phyloP scores from a whole-genome alignment of 176 grass and related monocot genomes.

The Ensete glaucum region DNA sequence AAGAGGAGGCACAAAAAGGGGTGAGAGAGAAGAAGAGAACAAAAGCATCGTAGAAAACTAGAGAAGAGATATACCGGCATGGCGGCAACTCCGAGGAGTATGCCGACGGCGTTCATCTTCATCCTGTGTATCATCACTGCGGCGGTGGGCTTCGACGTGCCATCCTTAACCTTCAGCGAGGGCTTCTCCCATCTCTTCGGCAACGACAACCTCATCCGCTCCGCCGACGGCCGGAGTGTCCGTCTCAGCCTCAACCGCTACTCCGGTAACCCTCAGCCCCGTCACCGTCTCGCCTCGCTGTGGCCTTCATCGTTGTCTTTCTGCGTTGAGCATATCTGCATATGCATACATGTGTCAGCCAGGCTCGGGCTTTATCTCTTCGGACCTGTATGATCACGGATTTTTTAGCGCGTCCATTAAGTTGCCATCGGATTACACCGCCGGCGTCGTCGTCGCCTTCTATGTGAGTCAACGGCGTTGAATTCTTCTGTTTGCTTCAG shows the following conservation, averaged over 20 bases:
- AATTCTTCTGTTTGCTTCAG: neutral
- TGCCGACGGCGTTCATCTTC: neutral
- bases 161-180: constrained; percentile 9
- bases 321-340: neutral
- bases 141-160: neutral
- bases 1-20: neutral
- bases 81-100: neutral
- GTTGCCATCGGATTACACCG: constrained; percentile 8
- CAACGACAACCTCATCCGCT: constrained; percentile 16
- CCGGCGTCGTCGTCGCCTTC: constrained; percentile 5
- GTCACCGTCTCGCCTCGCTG: neutral
- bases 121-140: too few relatives aligned
- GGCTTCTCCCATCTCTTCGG: constrained; percentile 15
- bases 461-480: neutral
- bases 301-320: neutral
- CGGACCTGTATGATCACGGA: constrained; percentile 11
- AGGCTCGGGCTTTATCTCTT: constrained; percentile 9
- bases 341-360: neutral
- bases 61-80: too few relatives aligned
- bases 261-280: neutral
- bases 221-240: constrained; percentile 5
- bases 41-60: neutral
- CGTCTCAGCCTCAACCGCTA: constrained; percentile 17
- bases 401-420: constrained; percentile 17
- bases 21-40: neutral